Evolutionary conservation across 2,329 filamentous ascomycete genomes (phyloP).

Genomic region (Metarhizium rileyi): DNA sequence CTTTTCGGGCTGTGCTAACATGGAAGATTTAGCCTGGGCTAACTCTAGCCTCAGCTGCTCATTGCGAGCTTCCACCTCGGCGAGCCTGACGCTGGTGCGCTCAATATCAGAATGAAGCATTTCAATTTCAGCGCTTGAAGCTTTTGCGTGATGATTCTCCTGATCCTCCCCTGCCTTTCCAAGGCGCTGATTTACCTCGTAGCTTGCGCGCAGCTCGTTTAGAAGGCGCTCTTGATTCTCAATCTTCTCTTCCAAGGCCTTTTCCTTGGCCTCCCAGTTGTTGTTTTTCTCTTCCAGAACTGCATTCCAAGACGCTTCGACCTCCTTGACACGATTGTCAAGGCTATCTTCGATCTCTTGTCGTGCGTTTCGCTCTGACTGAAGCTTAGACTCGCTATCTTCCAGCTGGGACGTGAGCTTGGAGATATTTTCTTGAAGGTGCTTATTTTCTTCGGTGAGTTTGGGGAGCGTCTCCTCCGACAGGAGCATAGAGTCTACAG

Average conservation of each 20-base stretch:
- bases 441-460: constrained; percentile 77
- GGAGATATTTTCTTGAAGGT: constrained; percentile 69
- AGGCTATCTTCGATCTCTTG: constrained; percentile 68
- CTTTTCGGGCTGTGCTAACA: constrained; percentile 49
- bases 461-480: constrained; percentile 89
- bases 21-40: constrained; percentile 69
- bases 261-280: constrained; percentile 94
- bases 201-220: constrained; percentile 92
- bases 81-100: constrained; percentile 73
- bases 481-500: constrained; percentile 84
- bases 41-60: constrained; percentile 87
- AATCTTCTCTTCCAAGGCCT: constrained; percentile 80
- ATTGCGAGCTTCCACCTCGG: constrained; percentile 87
- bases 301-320: constrained; percentile 81
- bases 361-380: constrained; percentile 63
- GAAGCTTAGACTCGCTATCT: constrained; percentile 68
- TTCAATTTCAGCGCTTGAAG: constrained; percentile 83
- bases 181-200: constrained; percentile 88
- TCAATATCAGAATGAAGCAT: constrained; percentile 89
- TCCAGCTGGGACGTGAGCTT: constrained; percentile 74
- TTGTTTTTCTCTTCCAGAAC: constrained; percentile 89
- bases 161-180: constrained; percentile 60
- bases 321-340: constrained; percentile 74
- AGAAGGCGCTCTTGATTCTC: constrained; percentile 88
- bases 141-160: constrained; percentile 49